Base-by-base conservation (phyloP, 2,329 filamentous ascomycete species). In the Ophiostoma angusticollis region DNA sequence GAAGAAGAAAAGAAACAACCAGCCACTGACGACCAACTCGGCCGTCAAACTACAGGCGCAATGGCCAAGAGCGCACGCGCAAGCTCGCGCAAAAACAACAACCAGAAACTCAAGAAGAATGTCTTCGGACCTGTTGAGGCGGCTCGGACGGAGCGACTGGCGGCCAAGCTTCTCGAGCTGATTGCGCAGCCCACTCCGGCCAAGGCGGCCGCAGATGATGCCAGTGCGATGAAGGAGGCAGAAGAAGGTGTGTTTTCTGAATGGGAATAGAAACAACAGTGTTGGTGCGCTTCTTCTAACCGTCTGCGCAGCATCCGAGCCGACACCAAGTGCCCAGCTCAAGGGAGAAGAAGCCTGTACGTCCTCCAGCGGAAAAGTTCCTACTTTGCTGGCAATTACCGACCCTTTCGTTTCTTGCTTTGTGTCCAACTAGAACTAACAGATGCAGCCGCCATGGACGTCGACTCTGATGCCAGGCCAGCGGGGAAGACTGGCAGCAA, bases 21-120 rank as follows among this genome's bases (percentile, higher is more conserved):
- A 23, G 18, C 17, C 3, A 6, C 14, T 9, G 9, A 11, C n/a
- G 5, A 13, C 25, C 25, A 6, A 5, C 25, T 28, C 12, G 25
- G 11, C 25, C 17, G 8, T 17, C 5, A 41, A 47, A 29, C 11
- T 21, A 23, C 23, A 34, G 4, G 17, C 34, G 39, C 28, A 50
- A 96, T 95, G 89, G 89, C 87, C 18, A 95, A 93, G 59, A 82
- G 84, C 56, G 68, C 82, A 45, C 73, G 89, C 58, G 74, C 87
- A 48, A 93, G 80, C 57, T 68, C 73, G 49, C 76, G 70, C 52
- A 95, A 95, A 67, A 70, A 71, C 53, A 95, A 95, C 67, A 85
- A 86, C 64, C 70, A 74, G 50, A 79, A 74, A 52, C 71, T 94
- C 48, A 87, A 87, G 59, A 68, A 74, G 48, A 77, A 75, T 48